Evolutionary conservation across 2,329 filamentous ascomycete genomes (phyloP).

Genomic region (Sclerotinia nivalis): DNA sequence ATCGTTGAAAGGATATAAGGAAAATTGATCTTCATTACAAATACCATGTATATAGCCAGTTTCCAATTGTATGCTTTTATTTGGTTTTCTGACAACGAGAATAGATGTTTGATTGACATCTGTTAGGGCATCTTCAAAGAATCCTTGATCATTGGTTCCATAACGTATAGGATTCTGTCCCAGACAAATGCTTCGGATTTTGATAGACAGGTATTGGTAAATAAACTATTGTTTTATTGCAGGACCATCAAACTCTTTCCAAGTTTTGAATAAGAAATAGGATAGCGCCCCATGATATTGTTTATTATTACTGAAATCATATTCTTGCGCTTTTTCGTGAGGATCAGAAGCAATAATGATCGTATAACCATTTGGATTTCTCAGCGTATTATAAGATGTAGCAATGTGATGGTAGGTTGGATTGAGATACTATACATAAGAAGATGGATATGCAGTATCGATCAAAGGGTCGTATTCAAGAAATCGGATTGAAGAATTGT

Average conservation of each 20-base stretch:
- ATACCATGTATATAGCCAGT: slow-evolving; percentile 11
- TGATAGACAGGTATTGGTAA: neutral
- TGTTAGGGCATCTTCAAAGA: neutral
- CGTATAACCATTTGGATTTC: slow-evolving; percentile 7
- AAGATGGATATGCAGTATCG: neutral
- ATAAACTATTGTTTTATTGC: neutral
- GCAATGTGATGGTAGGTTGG: neutral
- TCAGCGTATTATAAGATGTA: neutral
- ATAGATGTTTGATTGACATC: too few relatives aligned
- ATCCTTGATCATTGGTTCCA: neutral
- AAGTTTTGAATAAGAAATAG: neutral
- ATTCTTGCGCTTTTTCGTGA: neutral
- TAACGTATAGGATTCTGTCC: neutral
- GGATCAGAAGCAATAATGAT: slow-evolving; percentile 18
- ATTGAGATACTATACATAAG: neutral
- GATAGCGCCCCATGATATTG: neutral
- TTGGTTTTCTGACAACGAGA: too few relatives aligned
- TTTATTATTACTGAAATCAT: neutral
- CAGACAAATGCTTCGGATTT: neutral
- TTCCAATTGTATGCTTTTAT: neutral
- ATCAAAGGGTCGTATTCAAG: neutral
- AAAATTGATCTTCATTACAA: slow-evolving; percentile 1
- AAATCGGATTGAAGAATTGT: neutral
- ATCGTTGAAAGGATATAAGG: neutral
- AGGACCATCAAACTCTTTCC: neutral